Base-by-base conservation (phyloP, 371 early-diverging fungal species). In the Fennellomyces sp. region DNA sequence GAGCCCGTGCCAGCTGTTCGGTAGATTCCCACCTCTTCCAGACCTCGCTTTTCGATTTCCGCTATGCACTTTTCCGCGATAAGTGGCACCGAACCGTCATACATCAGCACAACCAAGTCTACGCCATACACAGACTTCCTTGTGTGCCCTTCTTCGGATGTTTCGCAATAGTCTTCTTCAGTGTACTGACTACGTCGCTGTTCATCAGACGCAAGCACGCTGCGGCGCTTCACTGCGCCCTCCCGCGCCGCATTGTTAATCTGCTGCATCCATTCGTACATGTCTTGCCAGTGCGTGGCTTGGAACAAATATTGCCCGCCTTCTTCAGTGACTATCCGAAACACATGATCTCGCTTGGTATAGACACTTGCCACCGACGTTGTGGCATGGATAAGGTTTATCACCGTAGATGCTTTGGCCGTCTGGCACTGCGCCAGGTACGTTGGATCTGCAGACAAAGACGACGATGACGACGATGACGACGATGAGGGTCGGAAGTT, bases 21-120 rank as follows among this genome's bases (percentile, higher is more conserved):
- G 56, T 93, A 93, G 12, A 93, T 91, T 13, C 93, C 93, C 29
- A 93, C 86, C 60, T 93, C 93, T 48, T 87, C 89, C n/a, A 93
- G 66, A 10, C 93, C 93, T 48, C 93, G 83, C 31, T 70, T 72
- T 75, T 92, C 93, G 29, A 93, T 88, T 59, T 93, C 93, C 1
- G 71, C 41, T 48, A 92, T 82, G 52, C 93, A 93, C 69, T 86
- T 90, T 47, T 85, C 84, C 2, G 88, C 88, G 5, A 87, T 64
- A 15, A 83, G 50, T 3, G 91, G 88, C 5, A 86, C 66, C 11
- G 78, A 61, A 0, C 83, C 80, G 52, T 88, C 83, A 5, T 67
- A 66, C 91, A 90, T 89, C 19, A 90, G 64, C 27, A 70, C 58
- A 2, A 69, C 70, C 26, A 92, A 55, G 30, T 80, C 83, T 21